A percentile compares a stretch with the other conserved stretches of the same genome.
Evolutionary conservation across 1,284 basidiomycete genomes (phyloP).

Genomic region (Fomitopsis betulina): DNA sequence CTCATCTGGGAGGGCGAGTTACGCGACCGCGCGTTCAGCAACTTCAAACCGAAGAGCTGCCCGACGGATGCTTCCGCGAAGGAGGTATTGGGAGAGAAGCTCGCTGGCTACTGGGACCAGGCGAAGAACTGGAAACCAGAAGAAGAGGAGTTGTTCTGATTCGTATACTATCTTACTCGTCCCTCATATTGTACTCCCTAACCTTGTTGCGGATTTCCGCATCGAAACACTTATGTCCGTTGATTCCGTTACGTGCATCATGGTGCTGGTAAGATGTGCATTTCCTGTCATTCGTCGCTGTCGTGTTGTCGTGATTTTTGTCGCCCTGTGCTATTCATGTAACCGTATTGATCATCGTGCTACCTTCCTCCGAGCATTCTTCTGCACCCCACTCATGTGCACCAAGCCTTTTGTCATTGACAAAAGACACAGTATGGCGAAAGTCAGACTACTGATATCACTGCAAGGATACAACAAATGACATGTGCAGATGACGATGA

Average conservation of each 20-base stretch:
- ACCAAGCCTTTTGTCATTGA: too few species aligned
- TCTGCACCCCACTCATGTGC: too few species aligned
- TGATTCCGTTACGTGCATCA: too few species aligned
- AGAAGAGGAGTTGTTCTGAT: slow-evolving; percentile 64
- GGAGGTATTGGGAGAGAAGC: slow-evolving; percentile 77
- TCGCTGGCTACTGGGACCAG: slow-evolving; percentile 92
- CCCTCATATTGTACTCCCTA: background rate
- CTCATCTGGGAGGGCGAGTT: slow-evolving; percentile 92
- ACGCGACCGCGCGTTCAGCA: slow-evolving; percentile 77
- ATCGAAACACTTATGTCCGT: background rate
- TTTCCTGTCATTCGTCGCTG: background rate
- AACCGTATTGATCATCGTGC: too few species aligned
- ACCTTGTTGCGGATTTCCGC: background rate
- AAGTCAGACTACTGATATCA: background rate
- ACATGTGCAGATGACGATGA: background rate
- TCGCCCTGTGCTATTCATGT: too few species aligned
- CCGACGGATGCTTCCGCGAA: slow-evolving; percentile 84
- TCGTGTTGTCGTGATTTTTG: too few species aligned
- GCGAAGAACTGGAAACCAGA: slow-evolving; percentile 84
- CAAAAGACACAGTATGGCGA: too few species aligned
- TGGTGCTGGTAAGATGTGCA: background rate
- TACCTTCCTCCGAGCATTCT: too few species aligned
- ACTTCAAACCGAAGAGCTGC: slow-evolving; percentile 81
- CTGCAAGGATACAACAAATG: background rate
- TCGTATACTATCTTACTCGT: background rate